A percentile compares a stretch with the other conserved stretches of the same genome.
These are phyloP conservation scores for Mucor indicus DNA, from an alignment of 371 early-diverging fungal genomes.

Conservation along the genomic window DNA sequence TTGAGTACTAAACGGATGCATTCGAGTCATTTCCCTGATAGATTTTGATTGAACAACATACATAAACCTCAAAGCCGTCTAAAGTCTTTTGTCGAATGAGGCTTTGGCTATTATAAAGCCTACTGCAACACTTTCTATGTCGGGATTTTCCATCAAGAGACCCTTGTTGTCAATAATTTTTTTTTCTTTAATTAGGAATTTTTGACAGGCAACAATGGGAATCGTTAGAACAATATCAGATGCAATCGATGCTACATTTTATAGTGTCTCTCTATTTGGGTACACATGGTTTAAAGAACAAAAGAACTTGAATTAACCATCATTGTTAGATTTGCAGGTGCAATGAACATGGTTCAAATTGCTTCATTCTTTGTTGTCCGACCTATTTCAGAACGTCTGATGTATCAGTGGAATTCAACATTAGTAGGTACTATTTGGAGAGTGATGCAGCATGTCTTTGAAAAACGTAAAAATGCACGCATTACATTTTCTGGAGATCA, in stretches of 20 bases:
- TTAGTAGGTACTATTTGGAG: conserved; percentile 62
- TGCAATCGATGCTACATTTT: conserved; percentile 30
- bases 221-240: conserved; percentile 28
- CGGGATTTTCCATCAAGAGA: no score
- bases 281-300: no score
- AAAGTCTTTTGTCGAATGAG: no score
- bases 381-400: conserved; percentile 53
- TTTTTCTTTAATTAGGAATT: conserved; percentile 5
- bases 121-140: no score
- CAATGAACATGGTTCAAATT: conserved; percentile 55
- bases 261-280: conserved; percentile 42
- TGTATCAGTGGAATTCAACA: conserved; percentile 57
- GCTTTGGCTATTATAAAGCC: no score
- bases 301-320: not conserved
- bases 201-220: conserved; percentile 11
- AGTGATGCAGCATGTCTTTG: conserved; percentile 62
- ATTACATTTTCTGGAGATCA: conserved; percentile 68
- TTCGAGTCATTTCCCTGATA: no score
- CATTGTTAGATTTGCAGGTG: conserved; percentile 33
- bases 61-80: no score
- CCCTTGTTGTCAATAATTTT: no score
- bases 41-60: no score
- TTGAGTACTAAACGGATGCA: no score
- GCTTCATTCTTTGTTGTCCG: conserved; percentile 50
- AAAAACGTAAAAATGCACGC: conserved; percentile 51